phyloP scores from a whole-genome alignment of 176 grass and related monocot genomes.

The Bolboschoenus planiculmis region DNA sequence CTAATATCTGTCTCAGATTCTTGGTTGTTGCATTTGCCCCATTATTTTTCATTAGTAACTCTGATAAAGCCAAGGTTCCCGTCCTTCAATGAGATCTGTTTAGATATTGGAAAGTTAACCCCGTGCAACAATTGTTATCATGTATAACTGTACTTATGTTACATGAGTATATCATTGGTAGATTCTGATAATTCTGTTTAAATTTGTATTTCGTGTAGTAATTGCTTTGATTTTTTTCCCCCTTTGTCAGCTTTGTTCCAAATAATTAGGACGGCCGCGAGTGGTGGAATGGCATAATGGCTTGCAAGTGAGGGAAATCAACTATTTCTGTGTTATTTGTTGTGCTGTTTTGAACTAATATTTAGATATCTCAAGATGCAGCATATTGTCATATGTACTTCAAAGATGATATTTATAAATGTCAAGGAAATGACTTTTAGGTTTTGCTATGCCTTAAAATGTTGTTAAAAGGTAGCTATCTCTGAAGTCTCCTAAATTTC shows the following conservation, averaged over 20 bases:
- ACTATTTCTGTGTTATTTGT: background rate
- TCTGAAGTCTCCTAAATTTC: background rate
- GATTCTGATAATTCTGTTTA: background rate
- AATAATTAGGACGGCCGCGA: conserved; percentile 33
- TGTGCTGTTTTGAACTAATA: background rate
- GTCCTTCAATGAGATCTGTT: background rate
- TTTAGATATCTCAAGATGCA: background rate
- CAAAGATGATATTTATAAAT: conserved; percentile 11
- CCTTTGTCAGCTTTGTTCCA: conserved; percentile 28
- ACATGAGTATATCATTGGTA: background rate
- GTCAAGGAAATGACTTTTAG: background rate
- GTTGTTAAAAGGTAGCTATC: background rate
- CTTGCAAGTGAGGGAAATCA: background rate
- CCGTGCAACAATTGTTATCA: background rate
- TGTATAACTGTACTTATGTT: background rate
- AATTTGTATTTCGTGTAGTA: background rate
- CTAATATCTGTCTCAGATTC: background rate
- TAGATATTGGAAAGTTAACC: background rate
- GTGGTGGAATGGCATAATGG: conserved; percentile 19
- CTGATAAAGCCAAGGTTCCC: background rate
- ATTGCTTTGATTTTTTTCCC: conserved; percentile 5
- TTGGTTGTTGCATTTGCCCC: background rate
- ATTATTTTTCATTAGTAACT: background rate
- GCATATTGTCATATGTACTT: conserved; percentile 13
- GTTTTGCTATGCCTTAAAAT: background rate